Percentiles rank a stretch among this genome's conserved stretches.
Evolutionary conservation across 1,139 yeast species (phyloP).

Genomic region (Schizosaccharomyces versatilis): DNA sequence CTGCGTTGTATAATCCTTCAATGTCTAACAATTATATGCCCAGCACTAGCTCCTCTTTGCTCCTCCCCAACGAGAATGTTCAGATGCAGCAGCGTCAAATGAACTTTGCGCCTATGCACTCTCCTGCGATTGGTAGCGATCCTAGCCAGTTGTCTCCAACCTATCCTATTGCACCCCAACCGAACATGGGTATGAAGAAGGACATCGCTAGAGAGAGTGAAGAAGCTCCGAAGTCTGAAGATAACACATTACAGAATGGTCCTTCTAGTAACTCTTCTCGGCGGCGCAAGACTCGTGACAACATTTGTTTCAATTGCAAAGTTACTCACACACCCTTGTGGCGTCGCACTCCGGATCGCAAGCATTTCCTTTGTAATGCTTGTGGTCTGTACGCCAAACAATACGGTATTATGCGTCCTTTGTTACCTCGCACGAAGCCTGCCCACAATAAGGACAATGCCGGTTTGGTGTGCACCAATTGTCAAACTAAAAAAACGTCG

Average conservation of each 20-base stretch:
- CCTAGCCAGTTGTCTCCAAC: not conserved
- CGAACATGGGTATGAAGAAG: not conserved
- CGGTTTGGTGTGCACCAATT: slow-evolving; percentile 23
- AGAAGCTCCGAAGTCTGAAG: not conserved
- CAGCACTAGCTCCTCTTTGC: not conserved
- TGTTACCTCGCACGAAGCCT: slow-evolving; percentile 8
- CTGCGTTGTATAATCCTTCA: not conserved
- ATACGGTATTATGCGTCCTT: slow-evolving; percentile 23
- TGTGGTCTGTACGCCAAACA: slow-evolving; percentile 34
- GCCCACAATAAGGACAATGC: not conserved
- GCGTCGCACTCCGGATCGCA: slow-evolving; percentile 41
- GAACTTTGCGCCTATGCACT: not conserved
- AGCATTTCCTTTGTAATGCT: slow-evolving; percentile 48
- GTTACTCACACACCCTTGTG: slow-evolving; percentile 49
- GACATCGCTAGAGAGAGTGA: not conserved
- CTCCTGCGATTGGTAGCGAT: not conserved
- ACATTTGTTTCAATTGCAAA: slow-evolving; percentile 39
- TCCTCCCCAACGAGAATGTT: no score
- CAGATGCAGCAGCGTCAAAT: not conserved
- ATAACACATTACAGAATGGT: not conserved
- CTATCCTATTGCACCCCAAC: not conserved
- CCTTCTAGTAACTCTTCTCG: no score
- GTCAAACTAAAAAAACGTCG: slow-evolving; percentile 69
- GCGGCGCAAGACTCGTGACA: not conserved
- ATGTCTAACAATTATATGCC: not conserved